Evolutionary conservation across 2,329 filamentous ascomycete species (phyloP).

Genomic region (Cercospora janseana): DNA sequence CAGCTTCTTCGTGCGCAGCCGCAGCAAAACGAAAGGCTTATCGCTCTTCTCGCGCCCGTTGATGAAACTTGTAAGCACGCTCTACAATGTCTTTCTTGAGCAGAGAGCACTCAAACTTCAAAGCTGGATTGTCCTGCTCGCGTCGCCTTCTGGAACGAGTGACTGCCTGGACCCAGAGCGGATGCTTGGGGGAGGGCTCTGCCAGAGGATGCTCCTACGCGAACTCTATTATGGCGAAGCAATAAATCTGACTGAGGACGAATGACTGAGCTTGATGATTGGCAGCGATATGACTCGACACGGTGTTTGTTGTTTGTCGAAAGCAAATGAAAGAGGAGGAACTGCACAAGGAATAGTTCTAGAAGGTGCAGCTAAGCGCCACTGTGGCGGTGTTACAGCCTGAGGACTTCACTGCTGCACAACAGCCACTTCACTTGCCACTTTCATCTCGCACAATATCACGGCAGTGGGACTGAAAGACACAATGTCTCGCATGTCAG

Average conservation of each 20-base stretch:
- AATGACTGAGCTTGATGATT: neutral
- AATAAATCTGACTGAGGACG: neutral
- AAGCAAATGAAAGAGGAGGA: neutral
- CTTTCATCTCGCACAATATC: neutral
- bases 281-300: too few relatives aligned
- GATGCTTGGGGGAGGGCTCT: neutral
- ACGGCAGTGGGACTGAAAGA: neutral
- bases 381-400: neutral
- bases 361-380: conserved; percentile 5
- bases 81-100: neutral
- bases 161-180: conserved; percentile 5
- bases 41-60: too few relatives aligned
- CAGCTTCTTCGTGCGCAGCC: too few relatives aligned
- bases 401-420: neutral
- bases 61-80: neutral
- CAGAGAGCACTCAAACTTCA: neutral
- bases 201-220: conserved; percentile 9
- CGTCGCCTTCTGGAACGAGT: conserved; percentile 4
- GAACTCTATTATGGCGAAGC: neutral
- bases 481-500: conserved; percentile 45
- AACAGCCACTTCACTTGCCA: neutral
- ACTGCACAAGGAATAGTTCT: neutral
- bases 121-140: neutral
- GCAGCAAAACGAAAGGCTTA: too few relatives aligned
- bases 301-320: neutral